Evolutionary conservation across 495 filamentous ascomycete genomes (phyloP), one percentile per base, ranked within the genome.

Genomic region (Echria macrotheca): DNA sequence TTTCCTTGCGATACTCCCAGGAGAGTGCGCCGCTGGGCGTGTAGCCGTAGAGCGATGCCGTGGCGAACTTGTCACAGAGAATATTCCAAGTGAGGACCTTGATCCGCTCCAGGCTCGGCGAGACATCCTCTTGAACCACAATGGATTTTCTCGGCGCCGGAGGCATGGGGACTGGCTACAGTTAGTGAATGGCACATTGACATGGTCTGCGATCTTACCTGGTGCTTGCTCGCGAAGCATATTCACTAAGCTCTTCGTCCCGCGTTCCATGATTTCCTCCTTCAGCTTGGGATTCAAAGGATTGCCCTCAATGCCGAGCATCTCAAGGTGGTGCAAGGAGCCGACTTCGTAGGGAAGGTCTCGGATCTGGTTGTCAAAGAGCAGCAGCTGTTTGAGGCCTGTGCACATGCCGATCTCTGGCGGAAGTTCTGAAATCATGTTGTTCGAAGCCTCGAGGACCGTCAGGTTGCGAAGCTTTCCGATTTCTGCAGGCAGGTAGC

Each of bases 361-460:
- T 43, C 77, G 79, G 44, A 99, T 82, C 37, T 84, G 73, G 64
- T 99, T 99, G 65, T 96, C 87, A 61, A 95, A 96, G 2, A 95
- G 70, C 17, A 86, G 69, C 1, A 99, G 75, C 32, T 79, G 78
- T 60, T 83, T 84, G 41, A 99, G 71, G 53, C 86, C 88, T 32
- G 88, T 87, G 50, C 96, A 85, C 90, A 97, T 97, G 54, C 93
- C 94, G 43, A 97, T 80, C 74, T 99, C 91, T 14, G 86, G 81
- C 5, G 93, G 93, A 6, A 99, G 73, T 58, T 86, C 83, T 6
- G 73, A 79, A 18, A 99, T 71, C 14, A 89, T 77, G 59, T 99
- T 99, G 63, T 84, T 78, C 0, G 94, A 96, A 4, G 90, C 74
- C 66, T 99, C 90, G 21, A 99, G 79, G 53, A 85, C 77, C 12